Evolutionary conservation across 371 early-diverging fungal species (phyloP).

Genomic region (Lichtheimia corymbifera): DNA sequence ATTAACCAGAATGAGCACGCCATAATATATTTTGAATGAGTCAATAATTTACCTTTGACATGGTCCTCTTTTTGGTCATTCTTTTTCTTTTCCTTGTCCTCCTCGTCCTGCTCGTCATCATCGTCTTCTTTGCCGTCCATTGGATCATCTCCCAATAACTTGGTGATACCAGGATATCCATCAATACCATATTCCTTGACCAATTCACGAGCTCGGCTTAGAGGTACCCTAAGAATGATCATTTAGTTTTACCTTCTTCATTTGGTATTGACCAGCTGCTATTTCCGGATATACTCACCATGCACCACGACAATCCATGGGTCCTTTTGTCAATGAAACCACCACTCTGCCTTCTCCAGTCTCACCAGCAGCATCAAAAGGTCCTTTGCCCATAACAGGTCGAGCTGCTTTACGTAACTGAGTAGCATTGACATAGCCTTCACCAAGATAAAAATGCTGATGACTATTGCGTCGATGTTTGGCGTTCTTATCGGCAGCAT

Average conservation of each 20-base stretch:
- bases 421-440: conserved; percentile 57
- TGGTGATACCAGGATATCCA: conserved; percentile 41
- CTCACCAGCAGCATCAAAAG: conserved; percentile 42
- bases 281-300: conserved; percentile 23
- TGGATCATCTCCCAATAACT: conserved; percentile 49
- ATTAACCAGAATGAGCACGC: neutral
- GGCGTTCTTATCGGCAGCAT: conserved; percentile 18
- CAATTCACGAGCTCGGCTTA: conserved; percentile 52
- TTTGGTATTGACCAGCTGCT: no score
- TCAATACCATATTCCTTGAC: conserved; percentile 54
- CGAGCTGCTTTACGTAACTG: conserved; percentile 54
- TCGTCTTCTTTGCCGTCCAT: conserved; percentile 12
- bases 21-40: neutral
- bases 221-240: conserved; percentile 37
- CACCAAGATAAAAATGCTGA: conserved; percentile 37
- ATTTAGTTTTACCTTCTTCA: neutral
- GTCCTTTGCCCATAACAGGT: conserved; percentile 49
- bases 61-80: neutral
- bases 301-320: conserved; percentile 50
- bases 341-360: conserved; percentile 21
- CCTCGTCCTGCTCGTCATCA: neutral
- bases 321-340: conserved; percentile 31
- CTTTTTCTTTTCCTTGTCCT: neutral
- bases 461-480: conserved; percentile 17
- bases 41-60: neutral